Evolutionary conservation across 2,329 filamentous ascomycete genomes (phyloP).

Genomic region (Pseudogymnoascus sp.): DNA sequence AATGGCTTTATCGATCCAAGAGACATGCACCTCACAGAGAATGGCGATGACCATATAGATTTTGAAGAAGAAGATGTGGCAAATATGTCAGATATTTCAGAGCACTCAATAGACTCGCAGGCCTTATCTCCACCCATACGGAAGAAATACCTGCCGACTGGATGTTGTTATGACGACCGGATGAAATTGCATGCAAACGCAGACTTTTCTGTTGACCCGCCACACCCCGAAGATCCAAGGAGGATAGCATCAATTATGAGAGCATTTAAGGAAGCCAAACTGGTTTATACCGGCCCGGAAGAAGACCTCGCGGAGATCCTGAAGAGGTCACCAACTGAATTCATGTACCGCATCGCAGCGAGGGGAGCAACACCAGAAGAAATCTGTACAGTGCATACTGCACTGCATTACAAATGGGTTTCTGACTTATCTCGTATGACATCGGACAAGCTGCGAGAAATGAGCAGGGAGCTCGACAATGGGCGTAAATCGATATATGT

Average conservation of each 20-base stretch:
- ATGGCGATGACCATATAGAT: background rate
- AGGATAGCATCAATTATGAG: constrained; percentile 91
- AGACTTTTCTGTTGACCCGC: constrained; percentile 62
- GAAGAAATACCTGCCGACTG: constrained; percentile 49
- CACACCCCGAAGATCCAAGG: constrained; percentile 89
- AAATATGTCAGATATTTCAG: background rate
- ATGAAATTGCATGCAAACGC: constrained; percentile 95
- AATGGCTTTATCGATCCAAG: constrained; percentile 2
- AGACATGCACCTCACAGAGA: background rate
- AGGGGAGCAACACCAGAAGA: constrained; percentile 72
- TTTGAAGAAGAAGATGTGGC: background rate
- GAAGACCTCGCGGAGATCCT: constrained; percentile 46
- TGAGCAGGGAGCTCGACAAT: constrained; percentile 55
- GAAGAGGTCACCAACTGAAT: constrained; percentile 47
- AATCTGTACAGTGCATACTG: constrained; percentile 69
- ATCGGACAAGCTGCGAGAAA: constrained; percentile 57
- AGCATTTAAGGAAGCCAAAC: constrained; percentile 71
- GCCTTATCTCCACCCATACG: background rate
- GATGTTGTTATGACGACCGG: constrained; percentile 81
- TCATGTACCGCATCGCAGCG: constrained; percentile 70
- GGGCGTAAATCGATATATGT: constrained; percentile 75
- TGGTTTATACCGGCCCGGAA: constrained; percentile 59
- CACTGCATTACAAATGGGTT: constrained; percentile 75
- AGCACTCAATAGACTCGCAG: background rate
- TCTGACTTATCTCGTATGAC: constrained; percentile 46